Percentiles rank a stretch among this genome's conserved stretches.
Evolutionary conservation across 768 basidiomycete genomes (phyloP).

Genomic region (Podaxis mareebaensis): DNA sequence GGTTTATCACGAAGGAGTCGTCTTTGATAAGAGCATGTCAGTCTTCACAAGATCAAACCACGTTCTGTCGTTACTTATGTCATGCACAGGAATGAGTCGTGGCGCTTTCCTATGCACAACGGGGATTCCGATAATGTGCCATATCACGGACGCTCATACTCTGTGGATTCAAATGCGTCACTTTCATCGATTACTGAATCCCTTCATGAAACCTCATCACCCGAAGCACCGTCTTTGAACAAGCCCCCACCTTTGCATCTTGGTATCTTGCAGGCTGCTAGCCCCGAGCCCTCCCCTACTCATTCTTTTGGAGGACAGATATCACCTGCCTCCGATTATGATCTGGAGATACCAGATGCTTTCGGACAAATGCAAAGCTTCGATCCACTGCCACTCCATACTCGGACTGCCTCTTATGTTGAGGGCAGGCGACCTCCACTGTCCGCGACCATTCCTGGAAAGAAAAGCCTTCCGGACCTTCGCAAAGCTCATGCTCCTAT

Average conservation of each 20-base stretch:
- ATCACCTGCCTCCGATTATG: conserved; percentile 22
- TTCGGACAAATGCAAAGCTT: conserved; percentile 12
- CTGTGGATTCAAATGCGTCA: conserved; percentile 59
- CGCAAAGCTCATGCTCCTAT: conserved; percentile 30
- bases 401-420: conserved; percentile 38
- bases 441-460: conserved; percentile 31
- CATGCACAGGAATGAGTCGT: conserved; percentile 33
- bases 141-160: conserved; percentile 61
- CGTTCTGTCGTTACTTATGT: not conserved
- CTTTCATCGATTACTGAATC: conserved; percentile 48
- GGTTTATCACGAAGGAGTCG: conserved; percentile 43
- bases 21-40: conserved; percentile 43
- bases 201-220: conserved; percentile 23
- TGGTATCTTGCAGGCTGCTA: conserved; percentile 42
- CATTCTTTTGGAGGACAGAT: conserved; percentile 44
- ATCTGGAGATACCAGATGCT: conserved; percentile 6
- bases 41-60: conserved; percentile 16
- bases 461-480: conserved; percentile 89
- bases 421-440: conserved; percentile 6
- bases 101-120: conserved; percentile 40
- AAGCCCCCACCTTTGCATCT: conserved; percentile 52
- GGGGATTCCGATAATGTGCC: conserved; percentile 37
- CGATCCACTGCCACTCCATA: conserved; percentile 49
- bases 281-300: conserved; percentile 44
- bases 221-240: conserved; percentile 23